Evolutionary conservation across 1,284 basidiomycete species (phyloP).

Genomic region (Grifola frondosa): DNA sequence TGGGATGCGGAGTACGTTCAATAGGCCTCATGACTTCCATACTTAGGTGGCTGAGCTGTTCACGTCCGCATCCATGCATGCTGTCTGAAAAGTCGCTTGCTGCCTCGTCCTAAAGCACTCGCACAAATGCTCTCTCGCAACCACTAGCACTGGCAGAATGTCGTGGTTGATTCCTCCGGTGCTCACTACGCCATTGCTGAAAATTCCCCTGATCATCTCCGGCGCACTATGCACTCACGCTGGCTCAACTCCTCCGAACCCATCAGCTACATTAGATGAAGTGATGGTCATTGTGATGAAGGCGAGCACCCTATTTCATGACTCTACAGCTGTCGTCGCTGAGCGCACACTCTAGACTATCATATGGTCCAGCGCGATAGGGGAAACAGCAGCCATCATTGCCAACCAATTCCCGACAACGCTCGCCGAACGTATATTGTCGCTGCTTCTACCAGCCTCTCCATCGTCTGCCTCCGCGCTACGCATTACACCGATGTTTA

Average conservation of each 20-base stretch:
- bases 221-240: constrained; percentile 1
- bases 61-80: no score
- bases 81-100: no score
- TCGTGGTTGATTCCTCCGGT: background rate
- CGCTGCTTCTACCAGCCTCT: background rate
- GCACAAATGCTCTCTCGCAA: no score
- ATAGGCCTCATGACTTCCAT: no score
- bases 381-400: constrained; percentile 6
- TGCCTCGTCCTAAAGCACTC: no score
- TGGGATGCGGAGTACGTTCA: no score
- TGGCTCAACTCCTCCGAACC: constrained; percentile 1
- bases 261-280: constrained; percentile 1
- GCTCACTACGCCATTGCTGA: constrained; percentile 1
- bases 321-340: no score
- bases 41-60: no score
- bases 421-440: background rate
- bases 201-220: background rate
- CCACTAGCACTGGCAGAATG: background rate
- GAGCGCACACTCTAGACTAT: no score
- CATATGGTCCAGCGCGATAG: background rate
- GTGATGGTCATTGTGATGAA: no score
- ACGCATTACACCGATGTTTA: constrained; percentile 3
- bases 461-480: background rate
- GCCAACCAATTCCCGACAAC: constrained; percentile 1
- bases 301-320: no score